Evolutionary conservation across 495 filamentous ascomycete genomes (phyloP).

Genomic region (Neurospora hispaniola): DNA sequence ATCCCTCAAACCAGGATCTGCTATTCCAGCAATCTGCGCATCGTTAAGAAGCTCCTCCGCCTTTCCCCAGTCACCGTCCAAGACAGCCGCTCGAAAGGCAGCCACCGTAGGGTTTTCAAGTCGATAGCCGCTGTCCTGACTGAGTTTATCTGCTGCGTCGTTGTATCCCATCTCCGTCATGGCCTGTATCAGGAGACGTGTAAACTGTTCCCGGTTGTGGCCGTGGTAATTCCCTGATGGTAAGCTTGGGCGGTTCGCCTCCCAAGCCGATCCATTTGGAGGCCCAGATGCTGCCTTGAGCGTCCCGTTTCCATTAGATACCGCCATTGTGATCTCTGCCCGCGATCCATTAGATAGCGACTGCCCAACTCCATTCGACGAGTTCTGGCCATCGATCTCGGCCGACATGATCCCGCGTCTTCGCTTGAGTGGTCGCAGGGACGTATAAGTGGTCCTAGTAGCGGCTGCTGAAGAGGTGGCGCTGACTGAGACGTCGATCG

Average conservation of each 20-base stretch:
- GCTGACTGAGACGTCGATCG: neutral
- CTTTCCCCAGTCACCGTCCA: constrained; percentile 72
- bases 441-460: constrained; percentile 4
- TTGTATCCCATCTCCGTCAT: constrained; percentile 80
- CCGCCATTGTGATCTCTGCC: constrained; percentile 12
- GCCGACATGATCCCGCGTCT: constrained; percentile 22
- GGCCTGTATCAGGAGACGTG: constrained; percentile 84
- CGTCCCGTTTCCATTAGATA: constrained; percentile 35
- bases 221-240: constrained; percentile 43
- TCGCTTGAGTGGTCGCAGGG: constrained; percentile 13
- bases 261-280: constrained; percentile 30
- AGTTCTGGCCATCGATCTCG: constrained; percentile 21
- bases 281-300: constrained; percentile 19
- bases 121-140: constrained; percentile 75
- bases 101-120: constrained; percentile 80
- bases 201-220: constrained; percentile 89
- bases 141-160: constrained; percentile 59
- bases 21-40: constrained; percentile 29
- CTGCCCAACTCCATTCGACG: constrained; percentile 26
- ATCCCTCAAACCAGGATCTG: constrained; percentile 14
- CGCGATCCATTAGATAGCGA: constrained; percentile 30
- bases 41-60: constrained; percentile 75
- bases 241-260: constrained; percentile 11
- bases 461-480: neutral
- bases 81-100: constrained; percentile 69